Base-by-base conservation (phyloP, 2,329 filamentous ascomycete genomes). In the Chaetomiaceae sp. region DNA sequence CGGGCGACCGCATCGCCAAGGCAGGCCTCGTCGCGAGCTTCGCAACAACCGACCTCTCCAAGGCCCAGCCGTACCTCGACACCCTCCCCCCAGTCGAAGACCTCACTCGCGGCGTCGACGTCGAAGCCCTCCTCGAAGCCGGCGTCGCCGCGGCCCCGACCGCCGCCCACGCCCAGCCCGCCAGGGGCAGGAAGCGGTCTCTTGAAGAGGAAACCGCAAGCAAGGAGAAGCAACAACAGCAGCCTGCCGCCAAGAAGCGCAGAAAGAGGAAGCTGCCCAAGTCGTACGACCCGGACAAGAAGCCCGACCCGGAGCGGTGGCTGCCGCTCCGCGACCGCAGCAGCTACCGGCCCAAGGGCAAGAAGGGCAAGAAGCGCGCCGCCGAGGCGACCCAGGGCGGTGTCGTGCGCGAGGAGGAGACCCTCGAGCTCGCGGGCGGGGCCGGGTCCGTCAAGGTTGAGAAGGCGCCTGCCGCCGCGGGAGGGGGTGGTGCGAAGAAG, bases 241-340 rank as follows among this genome's bases (percentile, higher is more conserved):
- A 59, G 57, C 74, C 8, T 11, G 53, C 63, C 1, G 71, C 73
- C 33, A 83, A 82, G 65, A 74, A 79, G 55, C 83, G 82, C 65
- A 81, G 79, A 64, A 75, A 51, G 54, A 79, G 68, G 53, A 82
- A 81, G 62, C 75, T 88, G 64, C 87, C 87, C 29, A 89, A 89
- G 71, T 80, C 85, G 64, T 89, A 83, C 65, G 88, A 90, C 55
- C 81, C 88, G 48, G 82, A 79, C 62, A 95, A 91, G 76, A 85
- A 84, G 60, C 81, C 89, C 31, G 94, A 99, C 69, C 85, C 90
- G 0, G 94, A 99, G 72, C 80, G 94, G 58, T 99, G 94, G 94
- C 72, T 99, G 56, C 92, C 94, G 12, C 76, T 97, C 64, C 84
- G 88, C 48, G 94, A 99, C 68, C 81, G 94, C 53, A 94, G 88